Conservation (phyloP, 2,329 filamentous ascomycete species). For the Colletotrichum salicis region DNA sequence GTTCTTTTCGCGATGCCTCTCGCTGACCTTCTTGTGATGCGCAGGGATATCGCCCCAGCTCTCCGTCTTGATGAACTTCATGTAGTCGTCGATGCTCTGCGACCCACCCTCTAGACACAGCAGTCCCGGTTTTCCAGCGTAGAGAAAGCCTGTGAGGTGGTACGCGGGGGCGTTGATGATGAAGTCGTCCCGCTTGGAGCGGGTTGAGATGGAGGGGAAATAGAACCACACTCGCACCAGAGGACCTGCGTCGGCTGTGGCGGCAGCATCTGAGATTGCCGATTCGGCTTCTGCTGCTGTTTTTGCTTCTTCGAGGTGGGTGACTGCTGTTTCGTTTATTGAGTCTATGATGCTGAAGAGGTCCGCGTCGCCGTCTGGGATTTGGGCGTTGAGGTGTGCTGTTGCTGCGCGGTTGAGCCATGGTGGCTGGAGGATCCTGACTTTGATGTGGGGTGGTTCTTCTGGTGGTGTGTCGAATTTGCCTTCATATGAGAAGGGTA, state of each 20-base stretch:
- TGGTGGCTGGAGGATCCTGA: conserved; percentile 58
- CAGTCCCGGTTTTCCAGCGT: conserved; percentile 69
- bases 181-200: conserved; percentile 67
- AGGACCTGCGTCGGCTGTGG: conserved; percentile 31
- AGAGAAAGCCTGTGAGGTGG: conserved; percentile 66
- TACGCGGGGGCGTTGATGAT: conserved; percentile 63
- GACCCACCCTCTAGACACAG: conserved; percentile 63
- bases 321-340: conserved; percentile 49
- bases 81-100: conserved; percentile 63
- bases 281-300: conserved; percentile 1
- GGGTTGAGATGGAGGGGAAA: conserved; percentile 69
- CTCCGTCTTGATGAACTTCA: conserved; percentile 72
- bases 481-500: conserved; percentile 44
- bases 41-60: conserved; percentile 72
- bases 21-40: conserved; percentile 71
- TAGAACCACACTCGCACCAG: conserved; percentile 70
- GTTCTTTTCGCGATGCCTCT: conserved; percentile 58
- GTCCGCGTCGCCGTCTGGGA: conserved; percentile 54
- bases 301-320: conserved; percentile 42
- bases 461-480: conserved; percentile 19
- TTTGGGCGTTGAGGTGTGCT: conserved; percentile 47
- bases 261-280: neutral
- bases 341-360: conserved; percentile 57
- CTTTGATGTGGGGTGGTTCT: conserved; percentile 54
- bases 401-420: conserved; percentile 64